phyloP scores from a whole-genome alignment of 768 basidiomycete genomes.

The Naganishia friedmannii region DNA sequence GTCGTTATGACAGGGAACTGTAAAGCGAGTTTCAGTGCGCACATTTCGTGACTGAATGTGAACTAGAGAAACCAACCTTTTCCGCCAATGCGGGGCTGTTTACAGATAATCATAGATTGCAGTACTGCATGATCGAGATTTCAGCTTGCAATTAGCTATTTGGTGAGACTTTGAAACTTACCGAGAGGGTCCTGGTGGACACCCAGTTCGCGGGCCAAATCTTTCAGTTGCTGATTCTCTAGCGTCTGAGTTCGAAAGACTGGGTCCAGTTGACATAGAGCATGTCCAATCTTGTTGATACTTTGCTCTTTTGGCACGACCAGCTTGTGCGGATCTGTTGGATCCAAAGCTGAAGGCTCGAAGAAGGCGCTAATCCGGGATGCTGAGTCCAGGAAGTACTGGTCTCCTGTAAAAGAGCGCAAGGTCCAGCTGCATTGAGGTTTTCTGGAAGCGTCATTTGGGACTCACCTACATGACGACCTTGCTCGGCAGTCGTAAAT shows the following conservation, averaged over 20 bases:
- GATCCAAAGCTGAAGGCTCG: conserved; percentile 78
- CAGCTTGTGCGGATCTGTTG: conserved; percentile 63
- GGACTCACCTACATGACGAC: conserved; percentile 40
- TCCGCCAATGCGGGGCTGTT: conserved; percentile 88
- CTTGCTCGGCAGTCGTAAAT: conserved; percentile 68
- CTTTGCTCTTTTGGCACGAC: conserved; percentile 60
- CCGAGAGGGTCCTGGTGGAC: conserved; percentile 80
- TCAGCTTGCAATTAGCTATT: not conserved
- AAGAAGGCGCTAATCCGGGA: conserved; percentile 95
- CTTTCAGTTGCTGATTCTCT: conserved; percentile 68
- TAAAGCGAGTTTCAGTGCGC: conserved; percentile 40
- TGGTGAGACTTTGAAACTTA: not conserved
- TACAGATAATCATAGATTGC: conserved; percentile 93
- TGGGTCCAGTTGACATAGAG: conserved; percentile 79
- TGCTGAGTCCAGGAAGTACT: conserved; percentile 86
- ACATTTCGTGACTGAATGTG: not conserved
- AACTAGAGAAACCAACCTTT: conserved; percentile 61
- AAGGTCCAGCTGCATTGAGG: not conserved
- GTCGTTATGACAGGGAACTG: conserved; percentile 86
- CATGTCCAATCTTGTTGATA: conserved; percentile 80
- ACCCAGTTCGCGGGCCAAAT: conserved; percentile 70
- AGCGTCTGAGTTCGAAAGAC: conserved; percentile 74
- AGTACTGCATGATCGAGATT: conserved; percentile 58
- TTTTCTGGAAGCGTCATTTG: not conserved
- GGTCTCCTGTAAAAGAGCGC: conserved; percentile 70